phyloP scores from a whole-genome alignment of 176 grass and related monocot genomes.

The Elymus sibiricus region DNA sequence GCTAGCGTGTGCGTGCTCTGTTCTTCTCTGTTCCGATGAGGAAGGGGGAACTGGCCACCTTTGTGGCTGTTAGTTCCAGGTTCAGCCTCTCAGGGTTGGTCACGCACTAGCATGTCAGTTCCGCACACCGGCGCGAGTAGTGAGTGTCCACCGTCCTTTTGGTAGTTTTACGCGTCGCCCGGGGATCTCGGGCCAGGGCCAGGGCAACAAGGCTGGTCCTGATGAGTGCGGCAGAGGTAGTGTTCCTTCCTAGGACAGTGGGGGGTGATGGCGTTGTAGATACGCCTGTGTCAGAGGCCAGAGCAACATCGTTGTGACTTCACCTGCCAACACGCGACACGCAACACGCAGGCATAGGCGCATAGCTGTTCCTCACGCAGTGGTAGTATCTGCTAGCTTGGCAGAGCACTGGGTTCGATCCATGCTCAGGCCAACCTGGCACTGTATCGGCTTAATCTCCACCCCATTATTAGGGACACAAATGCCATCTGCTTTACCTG shows the following conservation, averaged over 20 bases:
- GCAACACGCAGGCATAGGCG: background rate
- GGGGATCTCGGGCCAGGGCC: background rate
- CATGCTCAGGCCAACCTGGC: background rate
- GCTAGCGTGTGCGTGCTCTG: no score
- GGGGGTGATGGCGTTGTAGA: background rate
- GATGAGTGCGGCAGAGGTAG: background rate
- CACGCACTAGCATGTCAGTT: no score
- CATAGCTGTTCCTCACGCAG: background rate
- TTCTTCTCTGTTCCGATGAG: no score
- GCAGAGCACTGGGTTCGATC: background rate
- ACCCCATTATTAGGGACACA: background rate
- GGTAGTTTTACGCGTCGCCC: background rate
- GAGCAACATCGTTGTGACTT: slow-evolving; percentile 26
- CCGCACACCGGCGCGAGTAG: background rate
- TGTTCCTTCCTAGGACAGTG: background rate
- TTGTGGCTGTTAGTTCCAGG: slow-evolving; percentile 22
- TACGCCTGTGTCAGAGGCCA: slow-evolving; percentile 16
- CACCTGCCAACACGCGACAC: slow-evolving; percentile 4
- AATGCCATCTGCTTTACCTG: background rate
- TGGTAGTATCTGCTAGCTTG: background rate
- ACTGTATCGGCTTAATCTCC: background rate
- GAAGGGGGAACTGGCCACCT: background rate
- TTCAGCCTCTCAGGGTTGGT: background rate
- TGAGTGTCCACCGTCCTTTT: background rate
- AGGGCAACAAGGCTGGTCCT: background rate